Conservation (phyloP, 108 stramenopile genomes). For the Nannochloropsis oceanica region DNA sequence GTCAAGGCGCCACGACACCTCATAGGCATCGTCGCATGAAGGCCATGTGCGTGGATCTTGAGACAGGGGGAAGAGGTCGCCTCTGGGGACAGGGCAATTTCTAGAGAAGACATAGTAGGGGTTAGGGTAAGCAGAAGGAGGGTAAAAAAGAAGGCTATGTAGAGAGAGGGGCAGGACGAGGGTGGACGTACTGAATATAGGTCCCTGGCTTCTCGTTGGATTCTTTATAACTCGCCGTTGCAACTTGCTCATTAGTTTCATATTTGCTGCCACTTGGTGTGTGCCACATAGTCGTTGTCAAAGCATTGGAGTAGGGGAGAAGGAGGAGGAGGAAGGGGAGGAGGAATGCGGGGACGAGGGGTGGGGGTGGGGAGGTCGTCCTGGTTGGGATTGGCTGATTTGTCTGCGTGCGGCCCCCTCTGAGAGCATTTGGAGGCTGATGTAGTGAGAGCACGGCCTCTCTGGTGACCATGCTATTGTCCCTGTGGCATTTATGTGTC, state of each 20-base stretch:
- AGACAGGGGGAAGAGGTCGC: background rate
- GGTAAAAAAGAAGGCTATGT: no score
- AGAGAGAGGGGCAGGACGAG: no score
- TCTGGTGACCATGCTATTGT: background rate
- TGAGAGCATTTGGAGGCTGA: background rate
- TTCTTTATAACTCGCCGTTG: no score
- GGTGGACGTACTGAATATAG: background rate
- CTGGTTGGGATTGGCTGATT: background rate
- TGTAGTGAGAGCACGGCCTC: background rate
- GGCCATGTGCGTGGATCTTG: background rate
- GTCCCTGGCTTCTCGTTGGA: background rate
- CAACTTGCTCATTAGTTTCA: no score
- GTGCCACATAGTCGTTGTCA: no score
- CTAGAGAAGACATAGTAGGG: background rate
- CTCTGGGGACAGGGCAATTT: background rate
- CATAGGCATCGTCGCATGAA: background rate
- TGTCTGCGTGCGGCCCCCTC: background rate
- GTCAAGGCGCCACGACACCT: background rate
- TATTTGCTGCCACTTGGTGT: no score
- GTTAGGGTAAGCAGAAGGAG: background rate
- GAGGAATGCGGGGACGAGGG: background rate
- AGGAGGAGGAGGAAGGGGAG: no score
- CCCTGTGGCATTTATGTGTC: no score
- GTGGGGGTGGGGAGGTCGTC: background rate
- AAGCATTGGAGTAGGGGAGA: no score